A percentile compares a stretch with the other conserved stretches of the same genome.
phyloP scores from a whole-genome alignment of 78 protist genomes.

The Anaeramoeba flamelloides region DNA sequence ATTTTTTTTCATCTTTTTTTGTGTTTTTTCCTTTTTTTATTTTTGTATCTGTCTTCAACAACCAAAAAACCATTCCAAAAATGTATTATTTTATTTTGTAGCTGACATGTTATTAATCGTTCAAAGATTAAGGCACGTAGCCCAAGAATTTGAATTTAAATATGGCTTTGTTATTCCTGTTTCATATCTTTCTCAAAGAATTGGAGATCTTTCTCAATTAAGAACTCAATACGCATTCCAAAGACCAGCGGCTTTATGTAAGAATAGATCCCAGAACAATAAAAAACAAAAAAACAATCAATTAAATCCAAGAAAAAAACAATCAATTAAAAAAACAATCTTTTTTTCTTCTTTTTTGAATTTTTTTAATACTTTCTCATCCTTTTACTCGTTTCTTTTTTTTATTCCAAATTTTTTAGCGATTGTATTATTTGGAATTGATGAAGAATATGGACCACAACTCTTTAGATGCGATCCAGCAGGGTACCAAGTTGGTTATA shows the following conservation, averaged over 20 bases:
- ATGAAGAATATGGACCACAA: slow-evolving; percentile 68
- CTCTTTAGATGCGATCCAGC: slow-evolving; percentile 81
- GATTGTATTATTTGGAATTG: slow-evolving; percentile 66
- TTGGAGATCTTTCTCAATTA: slow-evolving; percentile 80
- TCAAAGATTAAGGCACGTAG: slow-evolving; percentile 60
- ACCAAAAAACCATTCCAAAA: too few relatives aligned
- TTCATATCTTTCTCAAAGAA: slow-evolving; percentile 55
- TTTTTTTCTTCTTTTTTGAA: background rate
- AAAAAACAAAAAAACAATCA: too few relatives aligned
- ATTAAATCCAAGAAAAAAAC: too few relatives aligned
- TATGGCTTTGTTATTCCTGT: slow-evolving; percentile 34
- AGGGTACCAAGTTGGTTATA: slow-evolving; percentile 50
- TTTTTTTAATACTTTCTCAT: background rate
- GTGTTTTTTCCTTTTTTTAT: too few relatives aligned
- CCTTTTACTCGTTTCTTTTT: slow-evolving; percentile 10
- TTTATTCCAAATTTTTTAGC: slow-evolving; percentile 13
- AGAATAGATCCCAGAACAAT: slow-evolving; percentile 5
- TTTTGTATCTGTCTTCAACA: too few relatives aligned
- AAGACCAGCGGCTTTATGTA: slow-evolving; percentile 73
- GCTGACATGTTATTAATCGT: slow-evolving; percentile 70
- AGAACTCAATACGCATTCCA: slow-evolving; percentile 71
- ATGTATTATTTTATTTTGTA: background rate
- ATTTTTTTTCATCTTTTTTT: too few relatives aligned
- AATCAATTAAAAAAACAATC: background rate
- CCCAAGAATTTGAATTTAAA: slow-evolving; percentile 64